Evolutionary conservation across 202 grass and related monocot genomes (phyloP).

Genomic region (Alloteropsis angusta): DNA sequence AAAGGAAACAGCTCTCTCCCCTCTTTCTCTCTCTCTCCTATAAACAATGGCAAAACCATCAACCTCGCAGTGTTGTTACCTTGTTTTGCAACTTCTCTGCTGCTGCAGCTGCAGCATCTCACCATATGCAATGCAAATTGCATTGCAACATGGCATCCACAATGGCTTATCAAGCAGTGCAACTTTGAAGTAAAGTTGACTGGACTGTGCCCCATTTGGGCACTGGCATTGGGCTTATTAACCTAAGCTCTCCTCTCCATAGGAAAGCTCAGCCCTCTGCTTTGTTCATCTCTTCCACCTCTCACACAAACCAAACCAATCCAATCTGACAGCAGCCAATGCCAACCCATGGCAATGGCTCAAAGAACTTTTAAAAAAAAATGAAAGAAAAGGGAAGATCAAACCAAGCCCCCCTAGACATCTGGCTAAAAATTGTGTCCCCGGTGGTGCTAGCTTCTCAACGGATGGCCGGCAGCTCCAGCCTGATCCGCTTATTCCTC

Average conservation of each 20-base stretch:
- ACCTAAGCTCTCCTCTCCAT: slow-evolving; percentile 45
- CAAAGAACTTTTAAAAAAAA: slow-evolving; percentile 46
- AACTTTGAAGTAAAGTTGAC: slow-evolving; percentile 35
- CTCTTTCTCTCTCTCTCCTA: background rate
- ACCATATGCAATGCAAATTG: slow-evolving; percentile 28
- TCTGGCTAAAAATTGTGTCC: slow-evolving; percentile 50
- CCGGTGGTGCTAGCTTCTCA: slow-evolving; percentile 51
- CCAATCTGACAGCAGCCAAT: slow-evolving; percentile 44
- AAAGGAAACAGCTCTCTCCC: slow-evolving; percentile 8
- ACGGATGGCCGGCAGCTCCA: slow-evolving; percentile 52
- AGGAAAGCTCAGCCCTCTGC: slow-evolving; percentile 39
- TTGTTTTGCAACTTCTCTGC: slow-evolving; percentile 22
- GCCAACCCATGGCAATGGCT: slow-evolving; percentile 38
- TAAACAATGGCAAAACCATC: slow-evolving; percentile 44
- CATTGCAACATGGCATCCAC: slow-evolving; percentile 29
- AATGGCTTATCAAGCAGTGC: slow-evolving; percentile 23
- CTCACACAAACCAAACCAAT: slow-evolving; percentile 54
- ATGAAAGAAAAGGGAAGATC: slow-evolving; percentile 8
- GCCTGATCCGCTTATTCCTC: slow-evolving; percentile 70
- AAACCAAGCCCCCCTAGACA: slow-evolving; percentile 58
- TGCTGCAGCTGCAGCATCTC: slow-evolving; percentile 17
- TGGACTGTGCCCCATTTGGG: slow-evolving; percentile 31
- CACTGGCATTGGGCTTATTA: slow-evolving; percentile 31
- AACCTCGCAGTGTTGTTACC: slow-evolving; percentile 30
- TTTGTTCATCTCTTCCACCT: slow-evolving; percentile 28